These are phyloP conservation scores for Phytophthora quininea DNA, from an alignment of 352 stramenopile genomes.

Conservation along the genomic window DNA sequence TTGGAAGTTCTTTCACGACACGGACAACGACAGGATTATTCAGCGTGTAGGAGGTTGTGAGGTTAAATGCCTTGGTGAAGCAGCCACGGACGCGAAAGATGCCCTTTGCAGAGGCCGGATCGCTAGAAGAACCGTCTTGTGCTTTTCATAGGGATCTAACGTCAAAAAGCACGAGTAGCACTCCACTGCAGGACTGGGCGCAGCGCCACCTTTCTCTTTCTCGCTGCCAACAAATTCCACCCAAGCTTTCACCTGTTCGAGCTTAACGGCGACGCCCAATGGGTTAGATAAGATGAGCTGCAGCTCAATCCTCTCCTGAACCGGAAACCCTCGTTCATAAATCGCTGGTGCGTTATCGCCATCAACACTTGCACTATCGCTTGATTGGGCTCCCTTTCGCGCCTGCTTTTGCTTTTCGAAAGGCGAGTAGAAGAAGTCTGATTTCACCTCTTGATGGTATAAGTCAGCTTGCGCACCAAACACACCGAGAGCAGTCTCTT, in stretches of 20 bases:
- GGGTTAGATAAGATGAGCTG: constrained; percentile 73
- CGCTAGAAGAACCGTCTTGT: constrained; percentile 49
- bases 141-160: constrained; percentile 59
- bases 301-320: constrained; percentile 63
- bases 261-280: constrained; percentile 59
- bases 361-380: constrained; percentile 14
- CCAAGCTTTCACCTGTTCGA: constrained; percentile 71
- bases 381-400: constrained; percentile 12
- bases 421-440: constrained; percentile 66
- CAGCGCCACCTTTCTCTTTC: constrained; percentile 1
- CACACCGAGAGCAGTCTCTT: constrained; percentile 36
- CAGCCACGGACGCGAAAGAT: constrained; percentile 55
- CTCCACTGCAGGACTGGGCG: constrained; percentile 39
- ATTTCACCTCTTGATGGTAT: constrained; percentile 28
- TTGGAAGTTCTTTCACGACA: constrained; percentile 53
- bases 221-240: constrained; percentile 25
- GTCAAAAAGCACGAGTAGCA: constrained; percentile 62
- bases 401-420: constrained; percentile 57
- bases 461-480: constrained; percentile 34
- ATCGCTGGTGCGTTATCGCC: constrained; percentile 24
- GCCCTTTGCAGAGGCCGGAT: constrained; percentile 55
- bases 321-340: constrained; percentile 54
- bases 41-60: constrained; percentile 62
- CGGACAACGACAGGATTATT: constrained; percentile 31
- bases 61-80: constrained; percentile 66